These are phyloP conservation scores for Cercospora janseana DNA, from an alignment of 2,329 filamentous ascomycete genomes.

Conservation along the genomic window DNA sequence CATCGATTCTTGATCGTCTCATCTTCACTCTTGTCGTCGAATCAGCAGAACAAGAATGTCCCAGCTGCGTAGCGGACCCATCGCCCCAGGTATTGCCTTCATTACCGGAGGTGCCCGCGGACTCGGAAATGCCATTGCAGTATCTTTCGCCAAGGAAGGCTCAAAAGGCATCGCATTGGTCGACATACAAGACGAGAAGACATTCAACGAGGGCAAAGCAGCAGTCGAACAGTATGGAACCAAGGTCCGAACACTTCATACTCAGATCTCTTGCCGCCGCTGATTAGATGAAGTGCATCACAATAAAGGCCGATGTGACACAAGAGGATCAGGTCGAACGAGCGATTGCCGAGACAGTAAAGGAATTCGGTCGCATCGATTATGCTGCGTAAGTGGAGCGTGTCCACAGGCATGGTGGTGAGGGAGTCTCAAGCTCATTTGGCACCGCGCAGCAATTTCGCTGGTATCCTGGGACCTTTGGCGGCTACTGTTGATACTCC, in stretches of 20 bases:
- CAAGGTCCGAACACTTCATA: conserved; percentile 12
- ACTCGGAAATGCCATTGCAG: conserved; percentile 31
- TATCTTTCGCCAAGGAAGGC: conserved; percentile 32
- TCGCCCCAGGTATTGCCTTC: conserved; percentile 33
- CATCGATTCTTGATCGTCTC: not conserved
- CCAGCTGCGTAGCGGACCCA: conserved; percentile 23
- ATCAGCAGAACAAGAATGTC: conserved; percentile 15
- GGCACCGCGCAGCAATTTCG: conserved; percentile 34
- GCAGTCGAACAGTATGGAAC: conserved; percentile 29
- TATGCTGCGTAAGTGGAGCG: conserved; percentile 36
- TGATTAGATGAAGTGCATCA: conserved; percentile 21
- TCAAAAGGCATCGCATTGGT: conserved; percentile 29
- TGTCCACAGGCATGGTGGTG: not conserved
- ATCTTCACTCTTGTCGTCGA: not conserved
- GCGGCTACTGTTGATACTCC: conserved; percentile 33
- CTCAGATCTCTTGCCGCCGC: not conserved
- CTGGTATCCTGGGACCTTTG: conserved; percentile 38
- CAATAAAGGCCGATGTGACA: conserved; percentile 33
- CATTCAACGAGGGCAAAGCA: conserved; percentile 27
- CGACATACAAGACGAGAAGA: conserved; percentile 29
- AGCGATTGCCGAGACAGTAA: conserved; percentile 37
- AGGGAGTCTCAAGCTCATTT: not conserved
- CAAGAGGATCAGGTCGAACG: conserved; percentile 37
- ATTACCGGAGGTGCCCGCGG: conserved; percentile 32
- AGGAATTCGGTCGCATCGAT: conserved; percentile 41